Percentiles rank a stretch among this genome's conserved stretches.
Conservation (phyloP, 2,329 filamentous ascomycete genomes). For the Didymella glomerata region DNA sequence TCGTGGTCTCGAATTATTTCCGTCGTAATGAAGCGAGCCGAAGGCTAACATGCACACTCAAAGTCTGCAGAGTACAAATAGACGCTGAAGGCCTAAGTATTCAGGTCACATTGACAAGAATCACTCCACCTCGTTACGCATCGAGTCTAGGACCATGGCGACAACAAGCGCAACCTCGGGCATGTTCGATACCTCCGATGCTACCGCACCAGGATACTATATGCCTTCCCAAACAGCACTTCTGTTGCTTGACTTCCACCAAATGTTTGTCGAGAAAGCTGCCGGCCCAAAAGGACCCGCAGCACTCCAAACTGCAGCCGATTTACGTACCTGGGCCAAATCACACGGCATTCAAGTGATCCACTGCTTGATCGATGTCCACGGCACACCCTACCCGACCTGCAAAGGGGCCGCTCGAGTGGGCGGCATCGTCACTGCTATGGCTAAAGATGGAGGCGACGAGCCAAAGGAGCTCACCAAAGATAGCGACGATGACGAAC, state of each 20-base stretch:
- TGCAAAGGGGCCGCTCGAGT: not conserved
- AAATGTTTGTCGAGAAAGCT: not conserved
- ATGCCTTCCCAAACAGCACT: not conserved
- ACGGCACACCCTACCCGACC: not conserved
- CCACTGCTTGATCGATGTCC: not conserved
- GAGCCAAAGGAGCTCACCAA: not conserved
- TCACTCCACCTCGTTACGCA: not conserved
- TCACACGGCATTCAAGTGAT: not conserved
- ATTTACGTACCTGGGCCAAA: not conserved
- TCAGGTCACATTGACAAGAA: not conserved
- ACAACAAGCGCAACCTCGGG: not conserved
- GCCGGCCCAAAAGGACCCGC: too few species aligned
- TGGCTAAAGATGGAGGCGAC: not conserved
- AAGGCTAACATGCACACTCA: not conserved
- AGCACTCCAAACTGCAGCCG: not conserved
- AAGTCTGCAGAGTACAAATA: not conserved
- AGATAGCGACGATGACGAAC: not conserved
- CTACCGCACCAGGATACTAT: not conserved
- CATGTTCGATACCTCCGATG: not conserved
- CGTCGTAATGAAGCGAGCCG: not conserved
- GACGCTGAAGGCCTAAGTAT: not conserved
- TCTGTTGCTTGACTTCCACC: conserved; percentile 4
- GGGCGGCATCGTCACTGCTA: not conserved
- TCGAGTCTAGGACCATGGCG: not conserved
- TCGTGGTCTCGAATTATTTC: not conserved